Evolutionary conservation across 169 alveolate genomes (phyloP).

Genomic region (Theileria equi): DNA sequence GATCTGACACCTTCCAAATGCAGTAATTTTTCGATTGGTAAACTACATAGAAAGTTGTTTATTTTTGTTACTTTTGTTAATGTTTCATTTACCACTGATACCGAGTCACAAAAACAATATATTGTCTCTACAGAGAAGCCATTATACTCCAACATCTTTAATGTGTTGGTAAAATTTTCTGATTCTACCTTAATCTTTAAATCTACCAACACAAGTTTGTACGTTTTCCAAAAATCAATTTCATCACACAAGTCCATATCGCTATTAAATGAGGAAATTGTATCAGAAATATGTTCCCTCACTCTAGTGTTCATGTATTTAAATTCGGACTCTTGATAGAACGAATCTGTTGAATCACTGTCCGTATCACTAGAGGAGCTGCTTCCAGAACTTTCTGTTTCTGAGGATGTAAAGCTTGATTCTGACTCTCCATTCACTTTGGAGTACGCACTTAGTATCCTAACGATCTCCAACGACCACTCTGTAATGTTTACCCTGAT

Average conservation of each 20-base stretch:
- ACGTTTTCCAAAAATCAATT: constrained; percentile 26
- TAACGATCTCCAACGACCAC: constrained; percentile 39
- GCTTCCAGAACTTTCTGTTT: too few species aligned
- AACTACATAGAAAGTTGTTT: constrained; percentile 1
- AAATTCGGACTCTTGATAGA: too few species aligned
- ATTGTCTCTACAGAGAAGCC: constrained; percentile 12
- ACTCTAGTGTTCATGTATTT: too few species aligned
- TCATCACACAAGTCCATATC: constrained; percentile 23
- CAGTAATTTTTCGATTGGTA: background rate
- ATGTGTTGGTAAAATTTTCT: constrained; percentile 3
- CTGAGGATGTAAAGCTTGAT: background rate
- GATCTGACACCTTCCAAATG: too few species aligned
- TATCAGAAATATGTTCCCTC: background rate
- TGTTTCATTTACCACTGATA: constrained; percentile 3
- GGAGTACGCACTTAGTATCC: constrained; percentile 13
- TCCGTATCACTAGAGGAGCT: background rate
- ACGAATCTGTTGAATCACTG: too few species aligned
- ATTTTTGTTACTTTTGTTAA: constrained; percentile 10
- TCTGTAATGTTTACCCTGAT: constrained; percentile 21
- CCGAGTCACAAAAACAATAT: constrained; percentile 37
- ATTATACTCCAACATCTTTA: constrained; percentile 32
- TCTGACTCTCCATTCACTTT: background rate
- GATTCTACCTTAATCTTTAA: constrained; percentile 9
- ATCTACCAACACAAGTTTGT: constrained; percentile 22
- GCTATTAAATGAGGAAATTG: background rate